Percentiles rank a stretch among this genome's conserved stretches.
Conservation (phyloP, 257 asterid genomes). For the Nicotiana otophora region DNA sequence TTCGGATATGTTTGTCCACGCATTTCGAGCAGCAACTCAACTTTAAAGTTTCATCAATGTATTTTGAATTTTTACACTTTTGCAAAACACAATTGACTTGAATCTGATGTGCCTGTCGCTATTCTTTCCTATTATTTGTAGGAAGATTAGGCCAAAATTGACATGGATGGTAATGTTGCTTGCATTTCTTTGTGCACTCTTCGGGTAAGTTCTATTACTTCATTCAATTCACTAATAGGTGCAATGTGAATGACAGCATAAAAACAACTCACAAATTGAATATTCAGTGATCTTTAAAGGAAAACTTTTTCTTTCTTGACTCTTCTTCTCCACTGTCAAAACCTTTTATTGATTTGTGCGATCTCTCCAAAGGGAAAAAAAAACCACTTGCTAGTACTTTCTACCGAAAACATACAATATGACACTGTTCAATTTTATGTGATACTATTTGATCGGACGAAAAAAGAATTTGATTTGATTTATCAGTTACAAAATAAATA, state of each 20-base stretch:
- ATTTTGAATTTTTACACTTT: too few species aligned
- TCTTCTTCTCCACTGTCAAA: neutral
- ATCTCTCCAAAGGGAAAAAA: neutral
- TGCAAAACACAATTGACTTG: too few species aligned
- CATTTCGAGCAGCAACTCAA: neutral
- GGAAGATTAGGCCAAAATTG: conserved; percentile 43
- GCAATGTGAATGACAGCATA: neutral
- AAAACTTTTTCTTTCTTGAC: neutral
- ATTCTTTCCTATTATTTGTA: conserved; percentile 12
- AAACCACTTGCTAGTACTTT: neutral
- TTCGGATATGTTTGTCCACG: neutral
- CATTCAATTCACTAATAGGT: neutral
- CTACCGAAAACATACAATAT: too few species aligned
- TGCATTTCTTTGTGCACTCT: conserved; percentile 35
- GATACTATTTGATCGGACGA: neutral
- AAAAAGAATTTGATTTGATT: neutral
- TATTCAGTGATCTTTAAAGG: neutral
- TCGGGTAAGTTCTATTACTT: conserved; percentile 31
- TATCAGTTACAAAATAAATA: neutral
- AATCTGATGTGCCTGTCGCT: too few species aligned
- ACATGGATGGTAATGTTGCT: conserved; percentile 42
- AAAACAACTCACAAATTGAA: neutral
- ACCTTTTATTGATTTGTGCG: neutral
- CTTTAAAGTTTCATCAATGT: too few species aligned
- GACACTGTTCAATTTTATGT: too few species aligned